Percentiles rank a stretch among this genome's conserved stretches.
Conservation (phyloP, 2,329 filamentous ascomycete genomes). For the Botryosphaeria agaves region DNA sequence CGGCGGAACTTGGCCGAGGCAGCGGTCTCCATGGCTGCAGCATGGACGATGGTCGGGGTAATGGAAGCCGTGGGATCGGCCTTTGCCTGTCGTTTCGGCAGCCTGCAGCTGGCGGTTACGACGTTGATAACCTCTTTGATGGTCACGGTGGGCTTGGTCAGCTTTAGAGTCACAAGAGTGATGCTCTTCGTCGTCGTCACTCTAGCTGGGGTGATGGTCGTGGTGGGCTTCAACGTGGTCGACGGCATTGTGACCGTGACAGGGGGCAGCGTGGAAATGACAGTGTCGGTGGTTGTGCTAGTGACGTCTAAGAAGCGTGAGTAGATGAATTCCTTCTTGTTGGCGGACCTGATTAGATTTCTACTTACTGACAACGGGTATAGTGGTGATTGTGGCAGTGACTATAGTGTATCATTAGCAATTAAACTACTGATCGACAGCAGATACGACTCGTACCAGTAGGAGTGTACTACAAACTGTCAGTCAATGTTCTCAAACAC, state of each 20-base stretch:
- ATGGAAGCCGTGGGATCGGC: slow-evolving; percentile 13
- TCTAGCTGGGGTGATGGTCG: slow-evolving; percentile 8
- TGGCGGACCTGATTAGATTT: neutral
- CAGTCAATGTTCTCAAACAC: slow-evolving; percentile 1
- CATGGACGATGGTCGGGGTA: slow-evolving; percentile 9
- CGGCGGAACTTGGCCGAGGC: slow-evolving; percentile 9
- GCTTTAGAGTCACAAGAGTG: slow-evolving; percentile 7
- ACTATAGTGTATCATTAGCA: neutral
- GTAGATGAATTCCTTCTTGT: slow-evolving; percentile 2
- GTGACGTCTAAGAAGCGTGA: slow-evolving; percentile 4
- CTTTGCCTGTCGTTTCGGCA: slow-evolving; percentile 7
- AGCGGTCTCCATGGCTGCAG: slow-evolving; percentile 5
- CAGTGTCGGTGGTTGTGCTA: slow-evolving; percentile 7
- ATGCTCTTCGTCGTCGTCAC: slow-evolving; percentile 11
- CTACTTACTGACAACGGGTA: slow-evolving; percentile 4
- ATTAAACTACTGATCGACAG: slow-evolving; percentile 1
- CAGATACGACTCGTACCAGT: slow-evolving; percentile 9
- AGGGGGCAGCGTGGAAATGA: slow-evolving; percentile 9
- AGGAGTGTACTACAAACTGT: slow-evolving; percentile 3
- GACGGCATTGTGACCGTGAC: slow-evolving; percentile 10
- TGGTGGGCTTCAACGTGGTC: slow-evolving; percentile 9
- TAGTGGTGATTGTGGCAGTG: neutral
- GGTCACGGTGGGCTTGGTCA: neutral
- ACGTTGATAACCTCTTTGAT: slow-evolving; percentile 8
- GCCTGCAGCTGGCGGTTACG: slow-evolving; percentile 15